Base-by-base conservation (phyloP, 78 protist species). In the Blattamonas nauphoetae region DNA sequence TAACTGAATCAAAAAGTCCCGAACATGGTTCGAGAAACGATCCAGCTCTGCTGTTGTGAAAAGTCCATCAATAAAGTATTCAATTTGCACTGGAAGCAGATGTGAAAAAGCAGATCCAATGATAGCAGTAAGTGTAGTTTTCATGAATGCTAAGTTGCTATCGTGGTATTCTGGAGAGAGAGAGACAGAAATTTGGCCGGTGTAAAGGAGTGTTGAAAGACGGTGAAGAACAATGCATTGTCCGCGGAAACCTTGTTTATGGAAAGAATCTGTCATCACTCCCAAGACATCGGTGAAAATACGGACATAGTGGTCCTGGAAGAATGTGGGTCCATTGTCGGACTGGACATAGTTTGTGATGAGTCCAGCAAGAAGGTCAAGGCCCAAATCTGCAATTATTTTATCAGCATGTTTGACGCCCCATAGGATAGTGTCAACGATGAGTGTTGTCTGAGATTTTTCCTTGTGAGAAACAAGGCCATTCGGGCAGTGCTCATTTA, bases 371-470 rank as follows among this genome's bases (percentile, higher is more conserved):
- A 21, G 33, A n/a, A 21, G 83, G 41, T 4, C 34, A 46, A 3
- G 82, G 81, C 42, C 96, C 98, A 42, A 95, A 79, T 94, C 97
- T 41, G 91, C 82, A 35, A 95, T 90, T 45, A 91, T 90, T 43
- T 96, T 88, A 87, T 96, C 97, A 6, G 94, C 90, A 88, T 95
- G 98, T 88, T 95, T 93, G 85, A 95, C 77, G 0, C 97, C 97
- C 97, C 97, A 95, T 46, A 95, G 87, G 79, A 96, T 89, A 35
- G 94, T 87, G 85, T 95, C 96, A 44, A 97, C 86, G 38, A 95
- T 81, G 6, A 94, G 46, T 85, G 91, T 89, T 87, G 94, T 95
- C 81, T 91, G 90, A 44, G 42, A 44, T 82, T 2, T n/a, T 35
- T 42, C 63, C 35, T 41, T 42, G 45, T 11, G 38, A 4, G 85